Conservation (phyloP, 495 filamentous ascomycete genomes). For the Lophiostoma macrostomum region DNA sequence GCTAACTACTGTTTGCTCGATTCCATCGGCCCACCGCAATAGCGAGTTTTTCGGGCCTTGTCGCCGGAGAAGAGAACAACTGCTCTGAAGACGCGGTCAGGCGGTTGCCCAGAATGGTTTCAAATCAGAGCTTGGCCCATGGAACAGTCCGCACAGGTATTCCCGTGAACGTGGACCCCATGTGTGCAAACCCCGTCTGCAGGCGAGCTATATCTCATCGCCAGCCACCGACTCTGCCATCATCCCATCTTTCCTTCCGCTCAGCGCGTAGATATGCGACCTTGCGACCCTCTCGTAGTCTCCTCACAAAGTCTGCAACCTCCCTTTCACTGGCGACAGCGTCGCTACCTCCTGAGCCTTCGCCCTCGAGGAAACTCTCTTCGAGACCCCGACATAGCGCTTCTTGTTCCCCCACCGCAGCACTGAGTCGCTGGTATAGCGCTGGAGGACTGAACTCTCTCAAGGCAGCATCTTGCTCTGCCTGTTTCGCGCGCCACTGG, state of each 20-base stretch:
- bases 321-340: conserved; percentile 67
- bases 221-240: conserved; percentile 91
- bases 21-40: too few relatives aligned
- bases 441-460: conserved; percentile 79
- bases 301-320: conserved; percentile 74
- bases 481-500: conserved; percentile 84
- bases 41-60: too few relatives aligned
- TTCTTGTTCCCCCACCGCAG: conserved; percentile 77
- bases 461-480: conserved; percentile 80
- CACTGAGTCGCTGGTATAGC: conserved; percentile 74
- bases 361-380: conserved; percentile 79
- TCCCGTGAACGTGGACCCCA: too few relatives aligned
- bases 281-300: conserved; percentile 73
- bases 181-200: background rate
- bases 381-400: conserved; percentile 75
- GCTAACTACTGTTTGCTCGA: too few relatives aligned
- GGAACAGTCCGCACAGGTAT: too few relatives aligned
- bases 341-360: conserved; percentile 47
- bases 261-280: conserved; percentile 72
- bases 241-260: conserved; percentile 88
- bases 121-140: too few relatives aligned
- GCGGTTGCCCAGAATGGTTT: too few relatives aligned
- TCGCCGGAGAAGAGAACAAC: too few relatives aligned
- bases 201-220: conserved; percentile 57
- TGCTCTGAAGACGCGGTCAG: too few relatives aligned